Evolutionary conservation across 2,329 filamentous ascomycete genomes (phyloP).

Genomic region (Tolypocladium sp.): DNA sequence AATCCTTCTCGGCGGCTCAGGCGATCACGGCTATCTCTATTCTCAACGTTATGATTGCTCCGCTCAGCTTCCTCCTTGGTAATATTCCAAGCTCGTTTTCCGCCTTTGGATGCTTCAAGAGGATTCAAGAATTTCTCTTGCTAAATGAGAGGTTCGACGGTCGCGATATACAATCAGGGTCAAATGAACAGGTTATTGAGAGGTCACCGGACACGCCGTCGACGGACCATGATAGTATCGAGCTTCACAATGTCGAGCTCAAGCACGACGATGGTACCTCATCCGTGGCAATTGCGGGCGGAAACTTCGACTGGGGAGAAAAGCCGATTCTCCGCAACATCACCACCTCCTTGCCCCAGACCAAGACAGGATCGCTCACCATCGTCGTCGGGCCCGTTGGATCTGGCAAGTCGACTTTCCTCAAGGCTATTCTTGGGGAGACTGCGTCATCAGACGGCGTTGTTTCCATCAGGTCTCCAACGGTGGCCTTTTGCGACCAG

Average conservation of each 20-base stretch:
- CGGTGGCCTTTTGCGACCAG: slow-evolving; percentile 20
- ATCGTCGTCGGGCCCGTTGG: slow-evolving; percentile 21
- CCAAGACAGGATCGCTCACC: slow-evolving; percentile 13
- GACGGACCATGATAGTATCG: not conserved
- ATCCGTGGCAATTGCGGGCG: slow-evolving; percentile 11
- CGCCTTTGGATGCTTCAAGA: slow-evolving; percentile 18
- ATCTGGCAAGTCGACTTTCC: slow-evolving; percentile 20
- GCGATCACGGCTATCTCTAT: slow-evolving; percentile 21
- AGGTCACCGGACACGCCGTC: not conserved
- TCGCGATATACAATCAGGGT: slow-evolving; percentile 8
- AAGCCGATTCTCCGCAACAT: slow-evolving; percentile 14
- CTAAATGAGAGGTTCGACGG: slow-evolving; percentile 14
- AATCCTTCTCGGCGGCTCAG: slow-evolving; percentile 18
- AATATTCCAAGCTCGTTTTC: slow-evolving; percentile 16
- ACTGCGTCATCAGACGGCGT: slow-evolving; percentile 8
- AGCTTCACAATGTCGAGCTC: slow-evolving; percentile 3
- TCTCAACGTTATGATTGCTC: slow-evolving; percentile 17
- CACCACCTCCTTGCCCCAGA: slow-evolving; percentile 10
- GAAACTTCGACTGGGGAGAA: slow-evolving; percentile 17
- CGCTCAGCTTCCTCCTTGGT: slow-evolving; percentile 13
- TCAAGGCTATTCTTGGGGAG: slow-evolving; percentile 22
- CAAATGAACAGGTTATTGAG: not conserved
- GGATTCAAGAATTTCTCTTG: slow-evolving; percentile 20
- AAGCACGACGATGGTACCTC: not conserved
- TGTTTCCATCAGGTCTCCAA: slow-evolving; percentile 13